Percentiles rank a stretch among this genome's conserved stretches.
These are phyloP conservation scores for Globisporangium ultimum DNA, from an alignment of 352 stramenopile genomes.

Conservation along the genomic window DNA sequence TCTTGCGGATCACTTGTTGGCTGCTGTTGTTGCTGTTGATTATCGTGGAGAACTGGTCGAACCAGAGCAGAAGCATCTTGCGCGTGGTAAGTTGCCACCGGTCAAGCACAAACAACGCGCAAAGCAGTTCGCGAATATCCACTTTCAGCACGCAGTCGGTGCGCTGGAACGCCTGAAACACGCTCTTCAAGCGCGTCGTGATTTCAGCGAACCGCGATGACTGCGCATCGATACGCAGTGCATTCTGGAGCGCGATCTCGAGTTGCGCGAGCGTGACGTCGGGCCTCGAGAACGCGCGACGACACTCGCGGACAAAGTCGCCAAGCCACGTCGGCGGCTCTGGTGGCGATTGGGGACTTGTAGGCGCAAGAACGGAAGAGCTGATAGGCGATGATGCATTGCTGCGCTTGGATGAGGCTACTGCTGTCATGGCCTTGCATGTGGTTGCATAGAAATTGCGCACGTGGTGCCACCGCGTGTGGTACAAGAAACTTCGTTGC, in stretches of 20 bases:
- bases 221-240: conserved; percentile 20
- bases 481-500: conserved; percentile 32
- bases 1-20: conserved; percentile 8
- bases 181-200: conserved; percentile 15
- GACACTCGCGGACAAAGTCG: conserved; percentile 30
- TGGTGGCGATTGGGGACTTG: background rate
- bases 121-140: conserved; percentile 50
- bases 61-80: conserved; percentile 46
- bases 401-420: background rate
- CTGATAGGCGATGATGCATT: background rate
- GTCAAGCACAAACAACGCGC: conserved; percentile 43
- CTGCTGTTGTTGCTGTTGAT: conserved; percentile 3
- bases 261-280: conserved; percentile 35
- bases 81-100: conserved; percentile 41
- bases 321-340: conserved; percentile 20
- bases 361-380: background rate
- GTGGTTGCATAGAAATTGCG: conserved; percentile 43
- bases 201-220: conserved; percentile 9
- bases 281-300: conserved; percentile 18
- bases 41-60: conserved; percentile 44
- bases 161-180: conserved; percentile 34
- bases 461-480: conserved; percentile 39
- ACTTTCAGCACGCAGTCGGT: conserved; percentile 14
- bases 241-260: conserved; percentile 29
- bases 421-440: conserved; percentile 20